These are phyloP conservation scores for Emydomyces testavorans DNA, from an alignment of 2,329 filamentous ascomycete species.

Conservation along the genomic window DNA sequence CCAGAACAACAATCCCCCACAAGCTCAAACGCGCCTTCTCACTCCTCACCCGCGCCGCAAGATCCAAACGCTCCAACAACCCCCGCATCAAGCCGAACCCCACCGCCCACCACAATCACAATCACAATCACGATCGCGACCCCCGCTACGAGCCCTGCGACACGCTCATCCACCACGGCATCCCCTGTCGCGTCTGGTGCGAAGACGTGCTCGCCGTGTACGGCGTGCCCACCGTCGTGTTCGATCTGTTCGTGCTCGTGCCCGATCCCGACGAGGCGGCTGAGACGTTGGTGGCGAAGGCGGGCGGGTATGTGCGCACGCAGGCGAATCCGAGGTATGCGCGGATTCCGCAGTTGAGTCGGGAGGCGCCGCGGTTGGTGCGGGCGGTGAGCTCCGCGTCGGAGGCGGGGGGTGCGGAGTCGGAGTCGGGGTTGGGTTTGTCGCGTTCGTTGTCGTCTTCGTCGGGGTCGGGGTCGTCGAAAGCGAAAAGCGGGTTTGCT, in stretches of 20 bases:
- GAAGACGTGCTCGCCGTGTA: slow-evolving; percentile 19
- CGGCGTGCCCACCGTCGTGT: slow-evolving; percentile 21
- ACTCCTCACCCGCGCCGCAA: too few relatives aligned
- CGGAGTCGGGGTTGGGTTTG: not conserved
- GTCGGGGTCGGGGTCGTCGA: too few relatives aligned
- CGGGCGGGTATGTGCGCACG: slow-evolving; percentile 1
- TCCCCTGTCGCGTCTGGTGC: slow-evolving; percentile 14
- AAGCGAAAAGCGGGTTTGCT: too few relatives aligned
- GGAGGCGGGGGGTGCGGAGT: not conserved
- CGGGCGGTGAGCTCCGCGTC: not conserved
- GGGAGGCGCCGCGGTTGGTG: not conserved
- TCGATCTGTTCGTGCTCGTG: slow-evolving; percentile 17
- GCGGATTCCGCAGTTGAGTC: not conserved
- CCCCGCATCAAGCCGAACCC: not conserved
- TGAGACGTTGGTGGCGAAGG: not conserved
- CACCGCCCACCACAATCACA: too few relatives aligned
- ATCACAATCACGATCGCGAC: not conserved
- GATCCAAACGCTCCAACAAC: not conserved
- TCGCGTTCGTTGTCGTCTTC: too few relatives aligned
- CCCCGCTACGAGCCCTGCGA: slow-evolving; percentile 12
- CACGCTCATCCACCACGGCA: slow-evolving; percentile 7
- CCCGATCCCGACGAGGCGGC: not conserved
- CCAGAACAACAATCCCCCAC: too few relatives aligned
- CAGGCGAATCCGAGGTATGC: not conserved
- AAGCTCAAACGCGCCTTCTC: not conserved